These are phyloP conservation scores for Fomes fomentarius DNA, from an alignment of 1,284 basidiomycete species.

Conservation along the genomic window DNA sequence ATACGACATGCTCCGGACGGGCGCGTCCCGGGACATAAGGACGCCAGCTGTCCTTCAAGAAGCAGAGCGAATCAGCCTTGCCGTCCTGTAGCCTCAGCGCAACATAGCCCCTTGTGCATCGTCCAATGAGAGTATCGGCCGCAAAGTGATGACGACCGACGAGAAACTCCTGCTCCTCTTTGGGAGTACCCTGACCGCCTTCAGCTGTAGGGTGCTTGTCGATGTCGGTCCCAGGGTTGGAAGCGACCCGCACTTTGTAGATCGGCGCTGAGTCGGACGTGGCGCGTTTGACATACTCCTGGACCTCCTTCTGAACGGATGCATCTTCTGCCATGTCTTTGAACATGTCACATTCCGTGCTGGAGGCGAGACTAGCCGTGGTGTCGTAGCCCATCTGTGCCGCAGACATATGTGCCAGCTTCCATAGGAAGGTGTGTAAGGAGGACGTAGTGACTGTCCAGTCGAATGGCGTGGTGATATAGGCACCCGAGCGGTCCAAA, in stretches of 20 bases:
- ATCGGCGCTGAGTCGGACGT: background rate
- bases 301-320: background rate
- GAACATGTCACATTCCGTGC: background rate
- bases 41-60: constrained; percentile 9
- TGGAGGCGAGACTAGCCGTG: background rate
- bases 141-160: background rate
- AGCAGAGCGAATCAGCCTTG: no score
- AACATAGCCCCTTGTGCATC: background rate
- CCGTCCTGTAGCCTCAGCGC: background rate
- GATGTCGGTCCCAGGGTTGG: background rate
- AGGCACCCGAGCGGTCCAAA: background rate
- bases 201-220: no score
- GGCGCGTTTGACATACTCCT: background rate
- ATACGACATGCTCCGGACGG: constrained; percentile 7
- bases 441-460: background rate
- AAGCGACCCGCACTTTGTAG: background rate
- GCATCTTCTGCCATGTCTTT: background rate
- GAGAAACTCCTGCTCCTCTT: background rate
- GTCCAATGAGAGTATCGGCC: background rate
- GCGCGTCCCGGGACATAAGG: background rate
- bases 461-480: background rate
- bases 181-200: no score
- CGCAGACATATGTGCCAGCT: background rate
- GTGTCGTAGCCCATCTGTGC: constrained; percentile 19
- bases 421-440: no score